These are phyloP conservation scores for Podaxis mareebaensis DNA, from an alignment of 768 basidiomycete species.

Conservation along the genomic window DNA sequence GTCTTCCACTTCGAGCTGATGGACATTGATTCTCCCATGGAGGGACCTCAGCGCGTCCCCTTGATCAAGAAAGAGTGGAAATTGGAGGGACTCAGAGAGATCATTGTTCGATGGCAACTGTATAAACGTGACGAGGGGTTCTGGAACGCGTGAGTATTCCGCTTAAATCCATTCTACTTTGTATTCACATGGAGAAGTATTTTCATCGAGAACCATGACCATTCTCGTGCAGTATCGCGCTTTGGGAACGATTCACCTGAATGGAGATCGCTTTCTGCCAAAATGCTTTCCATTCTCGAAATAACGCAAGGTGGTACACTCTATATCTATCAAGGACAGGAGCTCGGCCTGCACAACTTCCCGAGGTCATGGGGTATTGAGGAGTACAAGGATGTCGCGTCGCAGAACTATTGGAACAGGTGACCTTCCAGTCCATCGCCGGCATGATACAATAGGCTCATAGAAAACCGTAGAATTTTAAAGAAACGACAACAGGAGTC, in stretches of 20 bases:
- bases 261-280: constrained; percentile 61
- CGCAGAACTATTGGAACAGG: constrained; percentile 60
- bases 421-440: constrained; percentile 27
- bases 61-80: constrained; percentile 50
- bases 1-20: constrained; percentile 66
- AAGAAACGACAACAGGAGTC: constrained; percentile 35
- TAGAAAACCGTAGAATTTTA: constrained; percentile 33
- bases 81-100: constrained; percentile 50
- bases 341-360: constrained; percentile 67
- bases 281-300: constrained; percentile 64
- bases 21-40: constrained; percentile 51
- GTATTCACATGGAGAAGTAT: constrained; percentile 34
- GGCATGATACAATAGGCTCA: not conserved
- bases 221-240: constrained; percentile 61
- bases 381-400: constrained; percentile 71
- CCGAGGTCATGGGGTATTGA: constrained; percentile 65
- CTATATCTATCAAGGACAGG: constrained; percentile 77
- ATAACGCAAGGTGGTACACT: constrained; percentile 64
- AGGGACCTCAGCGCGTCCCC: constrained; percentile 34
- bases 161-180: constrained; percentile 7
- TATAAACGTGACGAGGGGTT: constrained; percentile 58
- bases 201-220: constrained; percentile 74
- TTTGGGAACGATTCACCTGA: constrained; percentile 61
- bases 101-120: constrained; percentile 55
- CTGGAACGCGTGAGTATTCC: constrained; percentile 62